Conservation (phyloP, 1,139 yeast species). For the Blastobotrys aristatus region DNA sequence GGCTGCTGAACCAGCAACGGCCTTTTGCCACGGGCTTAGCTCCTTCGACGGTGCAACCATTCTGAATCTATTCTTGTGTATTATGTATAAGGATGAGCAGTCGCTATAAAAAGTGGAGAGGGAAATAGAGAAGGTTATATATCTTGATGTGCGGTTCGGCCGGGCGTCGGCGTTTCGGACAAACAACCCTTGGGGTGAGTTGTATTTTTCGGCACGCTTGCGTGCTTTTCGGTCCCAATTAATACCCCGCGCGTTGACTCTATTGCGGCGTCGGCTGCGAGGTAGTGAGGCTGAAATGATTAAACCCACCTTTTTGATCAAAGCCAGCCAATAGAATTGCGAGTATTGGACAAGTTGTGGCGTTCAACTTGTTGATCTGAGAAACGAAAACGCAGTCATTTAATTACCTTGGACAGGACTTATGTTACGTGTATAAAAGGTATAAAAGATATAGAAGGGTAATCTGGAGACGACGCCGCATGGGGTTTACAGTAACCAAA, state of each 20-base stretch:
- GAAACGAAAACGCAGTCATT: neutral
- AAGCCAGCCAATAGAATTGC: neutral
- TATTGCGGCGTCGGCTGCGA: neutral
- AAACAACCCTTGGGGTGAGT: no score
- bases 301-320: neutral
- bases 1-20: constrained; percentile 80
- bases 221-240: neutral
- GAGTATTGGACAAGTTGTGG: neutral
- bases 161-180: neutral
- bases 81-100: neutral
- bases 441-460: no score
- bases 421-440: no score
- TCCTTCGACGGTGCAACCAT: constrained; percentile 17
- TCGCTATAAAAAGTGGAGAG: neutral
- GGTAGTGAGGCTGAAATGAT: neutral
- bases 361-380: neutral
- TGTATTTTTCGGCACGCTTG: neutral
- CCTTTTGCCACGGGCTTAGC: constrained; percentile 57
- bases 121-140: neutral
- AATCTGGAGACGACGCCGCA: no score
- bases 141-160: neutral
- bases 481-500: no score
- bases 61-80: neutral
- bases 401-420: neutral
- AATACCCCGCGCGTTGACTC: neutral